Evolutionary conservation across 345 rosid species (phyloP).

Genomic region (Gynandropsis gynandra): DNA sequence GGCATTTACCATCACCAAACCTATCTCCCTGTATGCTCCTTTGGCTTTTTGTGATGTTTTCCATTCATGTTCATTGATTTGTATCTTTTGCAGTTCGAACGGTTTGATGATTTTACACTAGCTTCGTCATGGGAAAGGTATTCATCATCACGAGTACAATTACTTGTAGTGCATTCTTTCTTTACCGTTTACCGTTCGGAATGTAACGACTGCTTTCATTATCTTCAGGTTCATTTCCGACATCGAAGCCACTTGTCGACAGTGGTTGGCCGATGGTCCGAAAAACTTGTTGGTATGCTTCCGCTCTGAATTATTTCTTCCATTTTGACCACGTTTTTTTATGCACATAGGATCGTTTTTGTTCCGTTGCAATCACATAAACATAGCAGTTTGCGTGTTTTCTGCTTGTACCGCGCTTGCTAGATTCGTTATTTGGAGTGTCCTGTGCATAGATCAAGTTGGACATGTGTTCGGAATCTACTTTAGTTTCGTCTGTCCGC

Average conservation of each 20-base stretch:
- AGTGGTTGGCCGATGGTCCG: conserved; percentile 89
- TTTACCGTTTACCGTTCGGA: conserved; percentile 3
- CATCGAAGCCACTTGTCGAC: conserved; percentile 84
- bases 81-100: conserved; percentile 48
- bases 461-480: conserved; percentile 1
- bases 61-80: conserved; percentile 16
- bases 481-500: conserved; percentile 16
- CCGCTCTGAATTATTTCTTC: neutral
- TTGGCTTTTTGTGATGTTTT: neutral
- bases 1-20: neutral
- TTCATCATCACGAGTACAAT: conserved; percentile 17
- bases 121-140: conserved; percentile 99
- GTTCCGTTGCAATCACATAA: neutral
- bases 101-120: conserved; percentile 92
- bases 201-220: conserved; percentile 8
- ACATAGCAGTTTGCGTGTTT: neutral
- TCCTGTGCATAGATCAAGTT: neutral
- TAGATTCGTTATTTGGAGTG: neutral
- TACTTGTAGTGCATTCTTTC: conserved; percentile 4
- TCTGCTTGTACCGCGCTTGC: neutral
- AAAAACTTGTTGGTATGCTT: conserved; percentile 64
- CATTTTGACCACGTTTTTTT: conserved; percentile 7
- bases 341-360: conserved; percentile 5
- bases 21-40: conserved; percentile 6
- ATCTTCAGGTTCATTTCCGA: conserved; percentile 80